Evolutionary conservation across 345 rosid genomes (phyloP).

Genomic region (Triadica sebifera): DNA sequence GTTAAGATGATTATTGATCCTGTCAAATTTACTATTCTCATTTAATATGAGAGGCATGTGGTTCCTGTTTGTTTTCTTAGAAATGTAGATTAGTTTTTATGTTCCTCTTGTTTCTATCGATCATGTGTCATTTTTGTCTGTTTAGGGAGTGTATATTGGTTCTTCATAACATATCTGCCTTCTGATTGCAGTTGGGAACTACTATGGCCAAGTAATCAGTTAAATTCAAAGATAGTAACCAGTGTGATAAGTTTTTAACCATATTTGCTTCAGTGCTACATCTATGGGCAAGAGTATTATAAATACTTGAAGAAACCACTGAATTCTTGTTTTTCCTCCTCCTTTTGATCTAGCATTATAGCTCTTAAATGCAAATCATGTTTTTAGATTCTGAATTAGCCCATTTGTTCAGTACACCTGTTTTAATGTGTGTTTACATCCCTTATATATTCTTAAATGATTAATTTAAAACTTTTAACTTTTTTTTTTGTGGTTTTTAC

Average conservation of each 20-base stretch:
- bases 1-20: neutral
- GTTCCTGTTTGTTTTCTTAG: neutral
- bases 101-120: neutral
- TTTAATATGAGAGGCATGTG: neutral
- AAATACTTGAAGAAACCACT: neutral
- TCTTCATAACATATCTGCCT: neutral
- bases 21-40: neutral
- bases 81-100: neutral
- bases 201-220: neutral
- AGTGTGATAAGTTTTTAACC: neutral
- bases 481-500: too few species aligned
- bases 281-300: neutral
- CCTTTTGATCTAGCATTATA: neutral
- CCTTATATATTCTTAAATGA: too few species aligned
- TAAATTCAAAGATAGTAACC: neutral
- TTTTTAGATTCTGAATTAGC: too few species aligned
- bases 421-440: too few species aligned
- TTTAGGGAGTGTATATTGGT: neutral
- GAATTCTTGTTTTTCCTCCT: neutral
- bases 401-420: too few species aligned
- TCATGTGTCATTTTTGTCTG: neutral
- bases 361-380: too few species aligned
- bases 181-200: neutral
- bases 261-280: neutral
- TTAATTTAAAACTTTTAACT: too few species aligned